These are phyloP conservation scores for Paralagenidium karlingii DNA, from an alignment of 352 stramenopile species.

Conservation along the genomic window DNA sequence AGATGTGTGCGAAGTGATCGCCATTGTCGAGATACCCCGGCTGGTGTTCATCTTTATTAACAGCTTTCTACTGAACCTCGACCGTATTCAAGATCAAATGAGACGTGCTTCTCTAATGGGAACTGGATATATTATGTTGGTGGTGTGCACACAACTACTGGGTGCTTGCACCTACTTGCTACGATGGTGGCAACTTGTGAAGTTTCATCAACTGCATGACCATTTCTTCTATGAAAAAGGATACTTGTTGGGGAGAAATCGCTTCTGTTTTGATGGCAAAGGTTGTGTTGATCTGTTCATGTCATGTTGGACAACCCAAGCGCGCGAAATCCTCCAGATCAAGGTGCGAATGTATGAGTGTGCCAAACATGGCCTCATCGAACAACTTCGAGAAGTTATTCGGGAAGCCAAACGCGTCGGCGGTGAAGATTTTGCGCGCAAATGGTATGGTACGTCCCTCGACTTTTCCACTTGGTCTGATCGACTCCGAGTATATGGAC, in stretches of 20 bases:
- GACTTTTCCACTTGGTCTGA: slow-evolving; percentile 9
- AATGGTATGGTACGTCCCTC: slow-evolving; percentile 58
- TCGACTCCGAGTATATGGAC: slow-evolving; percentile 13
- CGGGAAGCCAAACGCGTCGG: slow-evolving; percentile 36
- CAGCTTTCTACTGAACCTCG: background rate
- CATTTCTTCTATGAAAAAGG: slow-evolving; percentile 63
- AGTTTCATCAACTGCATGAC: slow-evolving; percentile 69
- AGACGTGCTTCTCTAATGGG: slow-evolving; percentile 20
- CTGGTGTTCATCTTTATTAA: too few relatives aligned
- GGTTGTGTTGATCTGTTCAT: too few relatives aligned
- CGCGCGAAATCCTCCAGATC: slow-evolving; percentile 24
- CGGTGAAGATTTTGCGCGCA: slow-evolving; percentile 37
- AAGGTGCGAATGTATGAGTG: slow-evolving; percentile 49
- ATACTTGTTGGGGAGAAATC: slow-evolving; percentile 34
- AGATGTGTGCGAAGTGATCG: slow-evolving; percentile 53
- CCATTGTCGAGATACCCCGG: slow-evolving; percentile 66
- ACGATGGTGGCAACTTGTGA: slow-evolving; percentile 62
- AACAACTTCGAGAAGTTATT: slow-evolving; percentile 28
- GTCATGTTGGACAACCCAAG: too few relatives aligned
- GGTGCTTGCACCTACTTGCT: slow-evolving; percentile 44
- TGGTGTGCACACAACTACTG: slow-evolving; percentile 34
- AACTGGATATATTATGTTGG: slow-evolving; percentile 12
- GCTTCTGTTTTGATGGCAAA: too few relatives aligned
- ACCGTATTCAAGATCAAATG: slow-evolving; percentile 5
- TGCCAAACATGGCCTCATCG: slow-evolving; percentile 43